These are phyloP conservation scores for Phylloboletellus chloephorus DNA, from an alignment of 1,284 basidiomycete species.

Conservation along the genomic window DNA sequence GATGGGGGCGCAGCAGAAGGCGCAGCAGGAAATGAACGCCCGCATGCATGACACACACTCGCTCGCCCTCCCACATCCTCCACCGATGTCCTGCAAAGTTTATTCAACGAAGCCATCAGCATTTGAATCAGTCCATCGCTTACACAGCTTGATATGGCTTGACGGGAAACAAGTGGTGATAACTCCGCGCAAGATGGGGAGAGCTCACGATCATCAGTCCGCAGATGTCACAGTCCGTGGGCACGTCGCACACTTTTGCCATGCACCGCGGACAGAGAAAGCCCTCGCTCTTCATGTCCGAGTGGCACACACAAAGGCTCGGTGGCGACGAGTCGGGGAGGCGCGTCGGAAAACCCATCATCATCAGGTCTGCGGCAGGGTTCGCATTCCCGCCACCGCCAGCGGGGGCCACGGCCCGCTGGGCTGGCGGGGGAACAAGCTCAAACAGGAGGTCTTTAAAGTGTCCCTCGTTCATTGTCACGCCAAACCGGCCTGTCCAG, in stretches of 20 bases:
- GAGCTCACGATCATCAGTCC: constrained; percentile 97
- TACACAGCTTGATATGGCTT: constrained; percentile 77
- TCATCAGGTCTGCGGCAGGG: constrained; percentile 85
- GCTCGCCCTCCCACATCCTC: constrained; percentile 34
- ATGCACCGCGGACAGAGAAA: constrained; percentile 94
- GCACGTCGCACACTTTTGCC: constrained; percentile 93
- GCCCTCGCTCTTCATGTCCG: constrained; percentile 82
- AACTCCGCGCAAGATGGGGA: constrained; percentile 93
- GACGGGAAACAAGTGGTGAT: constrained; percentile 91
- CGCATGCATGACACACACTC: constrained; percentile 66
- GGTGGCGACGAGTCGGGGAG: constrained; percentile 79
- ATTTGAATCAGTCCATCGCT: constrained; percentile 32
- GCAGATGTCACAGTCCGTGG: constrained; percentile 96
- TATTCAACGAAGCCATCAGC: constrained; percentile 7
- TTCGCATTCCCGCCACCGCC: constrained; percentile 46
- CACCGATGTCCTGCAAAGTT: constrained; percentile 35
- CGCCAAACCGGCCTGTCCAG: constrained; percentile 79
- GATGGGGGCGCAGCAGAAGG: constrained; percentile 34
- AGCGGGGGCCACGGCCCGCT: constrained; percentile 56
- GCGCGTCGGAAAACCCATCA: constrained; percentile 97
- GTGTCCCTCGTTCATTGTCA: constrained; percentile 95
- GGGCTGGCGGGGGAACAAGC: constrained; percentile 90
- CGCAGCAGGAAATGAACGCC: constrained; percentile 50
- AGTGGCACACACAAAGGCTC: constrained; percentile 90
- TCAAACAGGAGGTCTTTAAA: constrained; percentile 95